Conservation (phyloP, 2,329 filamentous ascomycete species). For the Tolypocladium inflatum region DNA sequence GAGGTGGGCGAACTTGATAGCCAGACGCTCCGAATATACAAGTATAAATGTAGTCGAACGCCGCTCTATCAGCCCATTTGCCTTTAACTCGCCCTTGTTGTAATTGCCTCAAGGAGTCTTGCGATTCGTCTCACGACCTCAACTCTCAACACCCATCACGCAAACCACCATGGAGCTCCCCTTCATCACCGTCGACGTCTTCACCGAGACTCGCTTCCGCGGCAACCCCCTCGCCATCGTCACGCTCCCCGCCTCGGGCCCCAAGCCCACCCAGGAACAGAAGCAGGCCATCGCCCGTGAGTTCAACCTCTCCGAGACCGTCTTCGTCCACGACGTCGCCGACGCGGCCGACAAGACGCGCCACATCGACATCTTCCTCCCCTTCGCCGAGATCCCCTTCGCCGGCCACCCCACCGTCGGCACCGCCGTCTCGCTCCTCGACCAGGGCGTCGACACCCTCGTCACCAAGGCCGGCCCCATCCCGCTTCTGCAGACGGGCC, state of each 20-base stretch:
- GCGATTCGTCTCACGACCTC: background rate
- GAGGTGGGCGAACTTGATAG: too few species aligned
- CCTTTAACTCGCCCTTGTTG: background rate
- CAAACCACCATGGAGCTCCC: slow-evolving; percentile 26
- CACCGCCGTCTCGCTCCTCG: slow-evolving; percentile 37
- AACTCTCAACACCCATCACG: background rate
- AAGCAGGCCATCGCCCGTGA: slow-evolving; percentile 52
- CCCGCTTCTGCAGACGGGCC: slow-evolving; percentile 23
- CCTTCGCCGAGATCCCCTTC: slow-evolving; percentile 45
- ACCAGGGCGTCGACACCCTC: slow-evolving; percentile 30
- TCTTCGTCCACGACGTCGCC: slow-evolving; percentile 45
- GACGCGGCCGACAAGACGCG: slow-evolving; percentile 21
- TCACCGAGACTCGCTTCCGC: slow-evolving; percentile 38
- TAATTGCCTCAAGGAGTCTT: background rate
- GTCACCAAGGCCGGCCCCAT: slow-evolving; percentile 50
- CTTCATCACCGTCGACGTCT: slow-evolving; percentile 49
- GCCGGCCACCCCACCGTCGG: slow-evolving; percentile 56
- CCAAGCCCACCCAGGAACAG: slow-evolving; percentile 35
- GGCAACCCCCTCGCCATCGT: slow-evolving; percentile 56
- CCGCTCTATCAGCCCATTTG: background rate
- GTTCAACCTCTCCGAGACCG: slow-evolving; percentile 56
- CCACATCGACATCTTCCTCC: slow-evolving; percentile 51
- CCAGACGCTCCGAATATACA: background rate
- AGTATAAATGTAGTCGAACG: background rate
- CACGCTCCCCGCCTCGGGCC: slow-evolving; percentile 32